Percentiles rank a stretch among this genome's conserved stretches.
Conservation (phyloP, 768 basidiomycete species). For the Panellus pusillus region DNA sequence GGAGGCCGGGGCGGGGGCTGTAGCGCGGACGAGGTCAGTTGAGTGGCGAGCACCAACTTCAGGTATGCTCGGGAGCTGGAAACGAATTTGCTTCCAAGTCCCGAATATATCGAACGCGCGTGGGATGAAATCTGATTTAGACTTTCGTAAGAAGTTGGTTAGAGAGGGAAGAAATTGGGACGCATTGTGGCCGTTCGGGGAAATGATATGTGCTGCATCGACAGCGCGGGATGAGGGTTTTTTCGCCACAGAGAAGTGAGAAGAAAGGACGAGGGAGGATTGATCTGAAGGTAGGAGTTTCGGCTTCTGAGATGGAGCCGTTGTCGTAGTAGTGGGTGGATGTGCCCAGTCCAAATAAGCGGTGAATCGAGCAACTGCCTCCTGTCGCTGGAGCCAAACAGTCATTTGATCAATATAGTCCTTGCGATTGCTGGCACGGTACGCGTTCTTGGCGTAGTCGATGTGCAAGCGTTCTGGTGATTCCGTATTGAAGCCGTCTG, state of each 20-base stretch:
- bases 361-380: slow-evolving; percentile 15
- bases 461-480: slow-evolving; percentile 37
- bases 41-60: slow-evolving; percentile 12
- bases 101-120: background rate
- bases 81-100: slow-evolving; percentile 11
- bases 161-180: background rate
- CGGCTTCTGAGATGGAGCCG: background rate
- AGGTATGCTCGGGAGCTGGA: slow-evolving; percentile 14
- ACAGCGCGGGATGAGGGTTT: background rate
- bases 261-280: background rate
- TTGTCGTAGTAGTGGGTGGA: background rate
- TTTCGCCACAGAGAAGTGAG: background rate
- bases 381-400: slow-evolving; percentile 31
- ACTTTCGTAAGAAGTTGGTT: background rate
- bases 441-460: slow-evolving; percentile 36
- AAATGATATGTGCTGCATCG: slow-evolving; percentile 1
- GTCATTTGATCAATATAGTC: slow-evolving; percentile 37
- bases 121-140: background rate
- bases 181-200: background rate
- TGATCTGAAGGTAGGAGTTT: background rate
- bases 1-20: background rate
- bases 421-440: slow-evolving; percentile 24
- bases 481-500: slow-evolving; percentile 33
- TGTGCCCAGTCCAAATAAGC: background rate
- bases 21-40: slow-evolving; percentile 16